These are phyloP conservation scores for Diplocarpon mali DNA, from an alignment of 2,329 filamentous ascomycete genomes.

Conservation along the genomic window DNA sequence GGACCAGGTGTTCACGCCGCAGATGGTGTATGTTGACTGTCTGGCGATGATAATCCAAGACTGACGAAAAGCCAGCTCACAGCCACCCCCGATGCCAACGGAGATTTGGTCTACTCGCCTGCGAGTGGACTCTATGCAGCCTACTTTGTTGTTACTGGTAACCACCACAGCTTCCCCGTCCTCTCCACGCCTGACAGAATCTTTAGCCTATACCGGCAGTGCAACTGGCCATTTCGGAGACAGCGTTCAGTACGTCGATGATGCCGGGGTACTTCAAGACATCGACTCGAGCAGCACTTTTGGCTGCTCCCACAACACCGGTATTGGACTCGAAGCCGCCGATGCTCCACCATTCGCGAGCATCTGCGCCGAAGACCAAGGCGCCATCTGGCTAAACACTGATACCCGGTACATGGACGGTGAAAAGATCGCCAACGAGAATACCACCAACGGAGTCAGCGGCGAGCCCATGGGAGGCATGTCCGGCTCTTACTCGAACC, in stretches of 20 bases:
- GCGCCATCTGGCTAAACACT: slow-evolving; percentile 54
- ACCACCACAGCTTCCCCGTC: not conserved
- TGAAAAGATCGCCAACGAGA: slow-evolving; percentile 51
- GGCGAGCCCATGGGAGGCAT: slow-evolving; percentile 50
- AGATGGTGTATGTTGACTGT: slow-evolving; percentile 12
- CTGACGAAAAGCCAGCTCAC: slow-evolving; percentile 30
- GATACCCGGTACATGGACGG: slow-evolving; percentile 45
- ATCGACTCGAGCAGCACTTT: slow-evolving; percentile 43
- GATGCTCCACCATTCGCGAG: slow-evolving; percentile 46
- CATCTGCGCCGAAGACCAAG: slow-evolving; percentile 51
- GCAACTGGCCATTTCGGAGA: slow-evolving; percentile 49
- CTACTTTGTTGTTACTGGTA: slow-evolving; percentile 48
- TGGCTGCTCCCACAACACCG: slow-evolving; percentile 55
- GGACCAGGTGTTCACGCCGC: slow-evolving; percentile 40
- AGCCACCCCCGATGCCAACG: slow-evolving; percentile 48
- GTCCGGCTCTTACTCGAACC: slow-evolving; percentile 48
- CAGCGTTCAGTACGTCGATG: slow-evolving; percentile 38
- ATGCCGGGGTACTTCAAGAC: slow-evolving; percentile 37
- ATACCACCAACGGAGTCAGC: slow-evolving; percentile 45
- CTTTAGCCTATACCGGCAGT: slow-evolving; percentile 37
- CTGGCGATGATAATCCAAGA: not conserved
- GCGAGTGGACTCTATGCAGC: slow-evolving; percentile 45
- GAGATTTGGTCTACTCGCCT: slow-evolving; percentile 49
- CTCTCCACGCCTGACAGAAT: not conserved
- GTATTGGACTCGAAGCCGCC: slow-evolving; percentile 50